Evolutionary conservation across 2,329 filamentous ascomycete genomes (phyloP).

Genomic region (Chaetomium strumarium): DNA sequence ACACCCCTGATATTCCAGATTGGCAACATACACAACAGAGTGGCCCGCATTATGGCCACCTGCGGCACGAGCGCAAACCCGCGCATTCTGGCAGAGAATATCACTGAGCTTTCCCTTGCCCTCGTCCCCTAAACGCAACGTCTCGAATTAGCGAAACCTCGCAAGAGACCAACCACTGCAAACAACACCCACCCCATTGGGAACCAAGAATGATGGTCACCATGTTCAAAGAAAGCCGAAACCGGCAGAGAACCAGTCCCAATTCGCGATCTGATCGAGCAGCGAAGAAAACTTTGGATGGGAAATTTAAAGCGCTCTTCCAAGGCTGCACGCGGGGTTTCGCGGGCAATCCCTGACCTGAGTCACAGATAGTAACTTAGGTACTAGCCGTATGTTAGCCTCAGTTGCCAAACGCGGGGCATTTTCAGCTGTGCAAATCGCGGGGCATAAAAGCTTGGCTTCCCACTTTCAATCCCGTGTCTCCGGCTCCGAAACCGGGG

Average conservation of each 20-base stretch:
- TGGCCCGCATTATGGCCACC: conserved; percentile 58
- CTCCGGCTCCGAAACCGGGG: conserved; percentile 11
- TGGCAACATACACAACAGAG: conserved; percentile 34
- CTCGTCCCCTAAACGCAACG: conserved; percentile 22
- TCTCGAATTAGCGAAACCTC: background rate
- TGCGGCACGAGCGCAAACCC: conserved; percentile 53
- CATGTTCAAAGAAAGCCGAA: conserved; percentile 28
- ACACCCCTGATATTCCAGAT: background rate
- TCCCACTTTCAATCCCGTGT: conserved; percentile 2
- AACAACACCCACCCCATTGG: conserved; percentile 48
- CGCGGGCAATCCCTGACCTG: conserved; percentile 12
- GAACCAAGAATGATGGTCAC: conserved; percentile 54
- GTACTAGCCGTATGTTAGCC: no score
- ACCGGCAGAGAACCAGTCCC: conserved; percentile 5
- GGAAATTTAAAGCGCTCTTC: conserved; percentile 5
- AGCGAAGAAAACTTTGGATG: conserved; percentile 7
- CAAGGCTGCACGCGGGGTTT: conserved; percentile 10
- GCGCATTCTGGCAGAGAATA: conserved; percentile 45
- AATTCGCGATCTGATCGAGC: conserved; percentile 8
- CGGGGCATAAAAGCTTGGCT: conserved; percentile 1
- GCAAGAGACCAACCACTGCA: background rate
- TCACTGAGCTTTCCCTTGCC: conserved; percentile 52
- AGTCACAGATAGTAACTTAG: no score
- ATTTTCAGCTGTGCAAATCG: background rate
- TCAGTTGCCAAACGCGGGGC: conserved; percentile 1